Evolutionary conservation across 169 alveolate species (phyloP), one percentile per base, ranked within the genome.

Genomic region (Cystoisospora suis): DNA sequence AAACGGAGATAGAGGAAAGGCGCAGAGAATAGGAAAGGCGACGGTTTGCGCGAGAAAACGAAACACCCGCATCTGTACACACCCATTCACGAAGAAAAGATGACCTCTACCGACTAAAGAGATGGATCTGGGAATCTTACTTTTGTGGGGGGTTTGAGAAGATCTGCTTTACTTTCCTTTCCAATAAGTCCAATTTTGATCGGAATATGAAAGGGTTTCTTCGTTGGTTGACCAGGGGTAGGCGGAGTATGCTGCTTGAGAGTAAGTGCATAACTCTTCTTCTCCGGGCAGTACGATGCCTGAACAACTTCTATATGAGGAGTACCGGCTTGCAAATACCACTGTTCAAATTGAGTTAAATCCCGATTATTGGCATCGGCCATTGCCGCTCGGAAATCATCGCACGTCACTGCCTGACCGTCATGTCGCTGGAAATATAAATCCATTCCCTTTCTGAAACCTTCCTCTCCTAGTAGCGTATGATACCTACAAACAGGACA

Each of bases 371-470:
- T 96, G 42, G 97, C 97, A 47, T 94, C 97, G 32, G 96, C 97
- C 99, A 97, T 97, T 45, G 99, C 98, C 17, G 77, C 92, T 38
- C 98, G 94, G 93, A 97, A 97, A 94, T 97, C 99, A 91, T 97
- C 99, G 89, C 99, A 97, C 29, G 99, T 97, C 49, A 96, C 99
- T 17, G 98, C 98, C 80, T 95, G 93, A 23, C 97, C 96, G 94
- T 97, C 99, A 90, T 96, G 97, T 53, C 98, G 96, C 91, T 96
- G 92, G 92, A 97, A 95, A 92, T 97, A 97, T 70, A 96, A 89
- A 80, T 95, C 98, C 97, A 97, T 95, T 34, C 99, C 99, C 90
- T 95, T 96, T 15, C 97, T 91, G 95, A 97, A 98, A 45, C 98
- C 98, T 15, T 95, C 97, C 47, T 95, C 95, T 29, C 99, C 99